phyloP scores from a whole-genome alignment of 129 eudicot genomes.

The Gnaphalium uliginosum region DNA sequence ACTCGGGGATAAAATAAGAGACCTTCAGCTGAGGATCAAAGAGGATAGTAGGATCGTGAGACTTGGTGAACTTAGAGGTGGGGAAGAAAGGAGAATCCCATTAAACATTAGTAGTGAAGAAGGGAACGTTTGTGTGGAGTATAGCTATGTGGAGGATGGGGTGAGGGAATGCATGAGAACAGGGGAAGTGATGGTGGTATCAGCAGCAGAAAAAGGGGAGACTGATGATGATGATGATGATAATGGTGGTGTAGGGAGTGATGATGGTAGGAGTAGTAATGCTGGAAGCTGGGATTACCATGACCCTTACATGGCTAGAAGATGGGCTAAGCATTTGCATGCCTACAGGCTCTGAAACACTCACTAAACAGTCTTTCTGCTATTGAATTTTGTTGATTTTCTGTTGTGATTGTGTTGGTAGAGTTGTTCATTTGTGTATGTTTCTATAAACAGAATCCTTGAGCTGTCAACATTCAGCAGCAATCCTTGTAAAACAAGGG shows the following conservation, averaged over 20 bases:
- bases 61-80: constrained; percentile 74
- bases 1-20: constrained; percentile 67
- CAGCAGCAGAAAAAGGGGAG: constrained; percentile 42
- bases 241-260: constrained; percentile 20
- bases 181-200: constrained; percentile 63
- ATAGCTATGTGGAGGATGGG: constrained; percentile 62
- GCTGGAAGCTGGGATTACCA: constrained; percentile 76
- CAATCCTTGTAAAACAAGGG: constrained; percentile 21
- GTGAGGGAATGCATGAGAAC: constrained; percentile 44
- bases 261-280: constrained; percentile 56
- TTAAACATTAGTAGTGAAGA: constrained; percentile 36
- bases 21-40: constrained; percentile 61
- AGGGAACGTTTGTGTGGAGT: constrained; percentile 56
- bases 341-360: constrained; percentile 53
- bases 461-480: constrained; percentile 13
- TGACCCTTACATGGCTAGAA: constrained; percentile 87
- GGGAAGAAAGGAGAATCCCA: constrained; percentile 79
- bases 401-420: constrained; percentile 16
- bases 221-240: constrained; percentile 1
- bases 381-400: constrained; percentile 22
- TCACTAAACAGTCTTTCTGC: neutral
- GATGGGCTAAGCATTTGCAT: constrained; percentile 96
- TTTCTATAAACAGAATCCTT: neutral
- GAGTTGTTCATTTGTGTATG: constrained; percentile 29
- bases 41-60: constrained; percentile 55